These are phyloP conservation scores for Apiotrichum brassicae DNA, from an alignment of 1,284 basidiomycete genomes.

Conservation along the genomic window DNA sequence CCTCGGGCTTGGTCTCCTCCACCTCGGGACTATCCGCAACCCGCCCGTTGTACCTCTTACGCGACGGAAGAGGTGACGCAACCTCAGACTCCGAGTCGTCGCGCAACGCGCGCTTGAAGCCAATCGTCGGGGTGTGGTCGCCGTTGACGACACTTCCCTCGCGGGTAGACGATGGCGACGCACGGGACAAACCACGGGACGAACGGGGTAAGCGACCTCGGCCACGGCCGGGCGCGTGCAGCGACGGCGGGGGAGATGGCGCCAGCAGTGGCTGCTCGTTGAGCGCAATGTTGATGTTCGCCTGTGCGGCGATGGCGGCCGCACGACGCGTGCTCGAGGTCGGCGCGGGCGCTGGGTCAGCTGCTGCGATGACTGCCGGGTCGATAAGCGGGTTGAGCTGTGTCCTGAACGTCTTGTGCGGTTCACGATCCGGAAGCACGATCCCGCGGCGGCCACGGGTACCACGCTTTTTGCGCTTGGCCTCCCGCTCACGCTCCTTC, in stretches of 20 bases:
- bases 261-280: conserved; percentile 46
- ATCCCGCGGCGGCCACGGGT: conserved; percentile 85
- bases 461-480: conserved; percentile 70
- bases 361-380: conserved; percentile 23
- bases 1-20: conserved; percentile 9
- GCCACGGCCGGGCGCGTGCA: conserved; percentile 21
- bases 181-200: conserved; percentile 18
- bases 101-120: conserved; percentile 22
- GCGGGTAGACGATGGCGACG: conserved; percentile 24
- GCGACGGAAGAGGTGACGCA: conserved; percentile 16
- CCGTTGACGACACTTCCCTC: conserved; percentile 26
- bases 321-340: conserved; percentile 57
- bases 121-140: conserved; percentile 17
- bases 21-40: conserved; percentile 19
- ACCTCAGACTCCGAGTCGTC: conserved; percentile 26
- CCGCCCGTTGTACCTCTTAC: conserved; percentile 22
- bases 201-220: conserved; percentile 3
- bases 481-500: conserved; percentile 87
- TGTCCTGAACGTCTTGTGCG: conserved; percentile 83
- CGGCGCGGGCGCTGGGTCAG: conserved; percentile 53
- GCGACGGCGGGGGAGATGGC: conserved; percentile 47
- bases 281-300: conserved; percentile 45
- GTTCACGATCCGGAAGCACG: conserved; percentile 85
- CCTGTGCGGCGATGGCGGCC: conserved; percentile 73
- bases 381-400: conserved; percentile 53